Conservation (phyloP, 352 stramenopile genomes). For the Pythium graminicola region DNA sequence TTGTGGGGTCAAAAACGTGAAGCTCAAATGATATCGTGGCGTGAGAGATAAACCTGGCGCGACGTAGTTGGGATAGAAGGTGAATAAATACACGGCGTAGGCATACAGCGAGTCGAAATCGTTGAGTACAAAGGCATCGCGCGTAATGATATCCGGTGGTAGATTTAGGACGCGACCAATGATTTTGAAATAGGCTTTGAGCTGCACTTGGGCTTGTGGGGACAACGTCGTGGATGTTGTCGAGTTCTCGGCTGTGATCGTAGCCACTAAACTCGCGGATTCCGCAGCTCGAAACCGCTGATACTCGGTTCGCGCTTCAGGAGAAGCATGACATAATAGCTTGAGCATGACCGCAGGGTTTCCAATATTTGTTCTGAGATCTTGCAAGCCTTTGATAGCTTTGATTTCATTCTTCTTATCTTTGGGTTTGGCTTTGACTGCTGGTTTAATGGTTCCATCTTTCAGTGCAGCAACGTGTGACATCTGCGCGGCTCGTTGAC, state of each 20-base stretch:
- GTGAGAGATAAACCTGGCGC: conserved; percentile 36
- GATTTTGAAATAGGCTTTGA: conserved; percentile 72
- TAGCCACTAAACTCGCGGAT: conserved; percentile 18
- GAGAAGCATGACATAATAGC: conserved; percentile 53
- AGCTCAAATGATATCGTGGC: conserved; percentile 52
- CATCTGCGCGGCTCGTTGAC: conserved; percentile 36
- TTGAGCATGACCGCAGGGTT: conserved; percentile 68
- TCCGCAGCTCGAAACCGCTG: conserved; percentile 42
- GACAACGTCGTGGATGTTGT: conserved; percentile 51
- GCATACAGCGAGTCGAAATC: conserved; percentile 73
- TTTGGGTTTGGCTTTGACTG: conserved; percentile 28
- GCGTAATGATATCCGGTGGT: conserved; percentile 53
- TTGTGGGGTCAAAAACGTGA: conserved; percentile 44
- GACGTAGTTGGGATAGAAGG: conserved; percentile 61
- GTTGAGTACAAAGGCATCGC: conserved; percentile 60
- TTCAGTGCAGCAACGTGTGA: conserved; percentile 7
- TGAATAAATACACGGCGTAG: conserved; percentile 53
- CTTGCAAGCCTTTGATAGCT: conserved; percentile 56
- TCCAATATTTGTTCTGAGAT: conserved; percentile 42
- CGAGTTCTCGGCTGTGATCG: conserved; percentile 36
- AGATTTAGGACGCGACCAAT: conserved; percentile 41
- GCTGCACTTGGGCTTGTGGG: conserved; percentile 43
- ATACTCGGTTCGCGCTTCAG: conserved; percentile 46
- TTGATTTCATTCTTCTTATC: conserved; percentile 67
- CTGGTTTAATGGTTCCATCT: background rate